These are phyloP conservation scores for Nemania abortiva DNA, from an alignment of 2,329 filamentous ascomycete species.

Conservation along the genomic window DNA sequence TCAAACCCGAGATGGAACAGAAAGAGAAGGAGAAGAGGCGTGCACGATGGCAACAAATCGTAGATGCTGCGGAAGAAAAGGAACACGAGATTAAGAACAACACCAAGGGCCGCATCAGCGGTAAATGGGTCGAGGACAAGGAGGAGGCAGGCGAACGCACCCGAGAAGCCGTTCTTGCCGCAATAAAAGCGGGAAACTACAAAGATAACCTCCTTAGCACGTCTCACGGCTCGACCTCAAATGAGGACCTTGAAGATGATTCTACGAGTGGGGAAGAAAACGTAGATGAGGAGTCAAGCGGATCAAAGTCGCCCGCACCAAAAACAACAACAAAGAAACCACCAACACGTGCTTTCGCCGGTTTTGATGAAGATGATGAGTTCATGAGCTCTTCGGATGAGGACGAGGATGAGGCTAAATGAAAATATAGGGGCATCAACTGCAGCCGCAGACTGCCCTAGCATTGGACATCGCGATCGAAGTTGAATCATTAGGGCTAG, in stretches of 20 bases:
- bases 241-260: conserved; percentile 51
- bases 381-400: conserved; percentile 78
- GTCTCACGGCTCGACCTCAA: conserved; percentile 62
- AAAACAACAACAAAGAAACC: conserved; percentile 56
- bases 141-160: conserved; percentile 90
- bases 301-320: conserved; percentile 61
- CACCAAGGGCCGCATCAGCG: conserved; percentile 78
- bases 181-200: conserved; percentile 73
- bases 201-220: conserved; percentile 70
- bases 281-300: conserved; percentile 55
- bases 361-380: conserved; percentile 84
- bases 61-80: conserved; percentile 83
- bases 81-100: conserved; percentile 86
- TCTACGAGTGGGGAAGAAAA: conserved; percentile 53
- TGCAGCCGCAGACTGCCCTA: not conserved
- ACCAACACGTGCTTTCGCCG: conserved; percentile 69
- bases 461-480: not conserved
- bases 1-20: conserved; percentile 97
- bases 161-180: conserved; percentile 77
- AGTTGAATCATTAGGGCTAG: not conserved
- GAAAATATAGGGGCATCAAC: conserved; percentile 5
- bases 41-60: conserved; percentile 87
- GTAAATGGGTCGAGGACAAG: conserved; percentile 95
- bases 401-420: conserved; percentile 54
- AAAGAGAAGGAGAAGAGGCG: conserved; percentile 89